Evolutionary conservation across 2,329 filamentous ascomycete genomes (phyloP).

Genomic region (Epichloe brachyelytri): DNA sequence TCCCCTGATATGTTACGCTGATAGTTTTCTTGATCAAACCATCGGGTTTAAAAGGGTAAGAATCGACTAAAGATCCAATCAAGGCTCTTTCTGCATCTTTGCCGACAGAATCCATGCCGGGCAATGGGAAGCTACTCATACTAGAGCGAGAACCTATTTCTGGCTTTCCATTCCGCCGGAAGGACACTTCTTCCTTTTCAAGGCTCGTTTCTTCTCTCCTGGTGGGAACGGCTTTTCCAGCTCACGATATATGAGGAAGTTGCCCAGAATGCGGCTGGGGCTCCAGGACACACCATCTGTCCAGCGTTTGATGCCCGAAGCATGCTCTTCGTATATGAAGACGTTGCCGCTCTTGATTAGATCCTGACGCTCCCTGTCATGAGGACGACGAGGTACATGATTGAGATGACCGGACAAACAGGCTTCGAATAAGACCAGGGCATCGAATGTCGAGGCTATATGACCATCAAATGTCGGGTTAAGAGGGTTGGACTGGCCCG

Average conservation of each 20-base stretch:
- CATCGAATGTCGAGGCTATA: constrained; percentile 59
- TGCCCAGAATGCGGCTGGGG: constrained; percentile 71
- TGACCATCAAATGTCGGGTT: constrained; percentile 55
- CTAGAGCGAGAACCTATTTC: constrained; percentile 14
- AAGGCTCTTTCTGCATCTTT: constrained; percentile 30
- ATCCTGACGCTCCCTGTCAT: constrained; percentile 66
- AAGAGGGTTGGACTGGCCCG: constrained; percentile 23
- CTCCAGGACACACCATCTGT: constrained; percentile 88
- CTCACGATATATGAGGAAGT: constrained; percentile 78
- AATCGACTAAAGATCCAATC: constrained; percentile 78
- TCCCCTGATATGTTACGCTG: constrained; percentile 59
- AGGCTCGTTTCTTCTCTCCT: constrained; percentile 73
- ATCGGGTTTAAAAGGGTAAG: constrained; percentile 71
- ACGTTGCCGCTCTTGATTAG: constrained; percentile 76
- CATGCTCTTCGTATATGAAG: constrained; percentile 85
- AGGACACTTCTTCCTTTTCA: constrained; percentile 48
- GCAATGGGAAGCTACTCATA: constrained; percentile 5
- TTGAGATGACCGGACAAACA: constrained; percentile 56
- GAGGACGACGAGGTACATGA: constrained; percentile 71
- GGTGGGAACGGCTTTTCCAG: constrained; percentile 65
- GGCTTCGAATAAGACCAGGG: constrained; percentile 67
- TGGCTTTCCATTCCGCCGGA: constrained; percentile 25
- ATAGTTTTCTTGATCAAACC: constrained; percentile 91
- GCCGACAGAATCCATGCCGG: constrained; percentile 1
- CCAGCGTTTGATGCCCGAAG: constrained; percentile 88